A percentile compares a stretch with the other conserved stretches of the same genome.
Evolutionary conservation across 2,329 filamentous ascomycete species (phyloP).

Genomic region (Trichoderma guizhouense): DNA sequence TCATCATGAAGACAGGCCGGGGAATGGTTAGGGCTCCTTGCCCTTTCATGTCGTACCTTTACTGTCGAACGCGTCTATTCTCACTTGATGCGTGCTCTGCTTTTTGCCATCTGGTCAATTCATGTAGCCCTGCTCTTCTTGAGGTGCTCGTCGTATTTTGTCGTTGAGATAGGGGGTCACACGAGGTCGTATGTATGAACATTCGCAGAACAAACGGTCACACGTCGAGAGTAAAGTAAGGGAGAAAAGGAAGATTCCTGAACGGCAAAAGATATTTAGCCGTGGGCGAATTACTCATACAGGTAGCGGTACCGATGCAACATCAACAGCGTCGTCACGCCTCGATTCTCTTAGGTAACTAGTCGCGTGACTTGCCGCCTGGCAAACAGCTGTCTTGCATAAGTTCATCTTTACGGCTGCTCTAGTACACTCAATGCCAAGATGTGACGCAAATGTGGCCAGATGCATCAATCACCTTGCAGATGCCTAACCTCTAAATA

Average conservation of each 20-base stretch:
- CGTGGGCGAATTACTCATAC: not conserved
- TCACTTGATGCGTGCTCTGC: not conserved
- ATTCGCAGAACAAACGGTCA: not conserved
- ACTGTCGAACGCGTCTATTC: not conserved
- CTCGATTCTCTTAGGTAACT: slow-evolving; percentile 8
- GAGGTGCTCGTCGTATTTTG: not conserved
- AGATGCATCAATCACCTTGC: not conserved
- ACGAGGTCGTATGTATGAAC: not conserved
- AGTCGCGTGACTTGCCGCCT: slow-evolving; percentile 13
- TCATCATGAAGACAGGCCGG: slow-evolving; percentile 27
- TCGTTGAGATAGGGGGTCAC: no score
- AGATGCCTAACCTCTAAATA: not conserved
- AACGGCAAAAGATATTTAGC: not conserved
- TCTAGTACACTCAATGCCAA: not conserved
- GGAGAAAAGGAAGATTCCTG: not conserved
- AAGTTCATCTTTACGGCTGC: not conserved
- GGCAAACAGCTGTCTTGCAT: not conserved
- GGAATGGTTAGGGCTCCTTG: not conserved
- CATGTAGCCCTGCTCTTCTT: not conserved
- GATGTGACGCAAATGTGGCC: not conserved
- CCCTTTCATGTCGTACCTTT: not conserved
- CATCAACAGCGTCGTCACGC: not conserved
- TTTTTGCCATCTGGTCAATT: not conserved
- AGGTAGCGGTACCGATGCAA: not conserved
- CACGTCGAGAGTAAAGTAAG: not conserved